Evolutionary conservation across 768 basidiomycete genomes (phyloP), one percentile per base, ranked within the genome.

Genomic region (Tubosaeta sp.): DNA sequence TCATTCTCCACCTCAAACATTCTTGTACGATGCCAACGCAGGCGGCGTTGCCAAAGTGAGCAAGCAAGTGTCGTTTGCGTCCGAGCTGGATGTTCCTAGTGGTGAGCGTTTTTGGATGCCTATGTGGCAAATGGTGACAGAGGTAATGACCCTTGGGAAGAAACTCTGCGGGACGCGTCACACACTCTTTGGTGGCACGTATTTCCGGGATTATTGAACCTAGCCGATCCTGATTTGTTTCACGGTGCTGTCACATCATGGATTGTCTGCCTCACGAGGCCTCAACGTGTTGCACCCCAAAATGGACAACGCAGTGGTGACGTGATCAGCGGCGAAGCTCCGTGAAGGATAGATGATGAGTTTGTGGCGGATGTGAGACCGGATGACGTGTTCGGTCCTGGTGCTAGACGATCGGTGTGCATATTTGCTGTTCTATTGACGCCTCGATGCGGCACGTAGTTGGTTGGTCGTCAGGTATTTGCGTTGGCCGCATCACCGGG

Each of bases 1-100:
- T 97, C 44, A 83, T 95, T 26, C 74, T 97, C 16, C 94, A 97
- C 63, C 76, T 97, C 64, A 97, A 97, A 70, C 73, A 95, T 98
- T 97, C 74, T 75, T 84, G 46, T 98, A 94, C 65, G 94, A 95
- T 61, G 79, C 81, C 4, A 73, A 71, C 13, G 82, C 82, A 0
- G 81, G 81, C 12, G 89, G 86, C 26, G 91, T 91, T 3, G 86
- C 88, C 45, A 99, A 99, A 72, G 82, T 88, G 37, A 81, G 80
- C 47, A 97, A 97, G 71, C 82, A 84, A 52, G 79, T 97, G 1
- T 72, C 74, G 25, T 95, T 93, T 72, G 79, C 79, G 22, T 78
- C 86, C 1, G 88, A 90, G 66, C 66, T 99, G 55, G 84, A 88
- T 44, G 76, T 99, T 52, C 84, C 84, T 7, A 64, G 75, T 48